Conservation (phyloP, 1,139 yeast species). For the Debaryomycetaceae sp. region DNA sequence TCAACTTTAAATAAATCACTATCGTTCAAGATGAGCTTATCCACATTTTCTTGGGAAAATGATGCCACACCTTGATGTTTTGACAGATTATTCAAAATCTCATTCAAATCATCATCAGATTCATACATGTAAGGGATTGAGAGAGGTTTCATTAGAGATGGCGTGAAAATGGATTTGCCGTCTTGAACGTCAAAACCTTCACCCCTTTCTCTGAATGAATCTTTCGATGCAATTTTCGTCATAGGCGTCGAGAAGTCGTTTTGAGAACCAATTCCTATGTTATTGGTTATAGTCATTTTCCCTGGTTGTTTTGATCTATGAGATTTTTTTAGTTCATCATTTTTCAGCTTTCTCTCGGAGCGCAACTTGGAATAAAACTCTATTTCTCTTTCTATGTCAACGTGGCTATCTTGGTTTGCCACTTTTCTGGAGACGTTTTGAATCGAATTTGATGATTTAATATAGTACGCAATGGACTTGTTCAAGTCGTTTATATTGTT, state of each 20-base stretch:
- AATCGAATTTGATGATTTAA: constrained; percentile 37
- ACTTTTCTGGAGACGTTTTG: constrained; percentile 38
- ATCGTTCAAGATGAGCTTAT: neutral
- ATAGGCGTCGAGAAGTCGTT: neutral
- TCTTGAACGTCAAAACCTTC: neutral
- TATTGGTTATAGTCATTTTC: constrained; percentile 6
- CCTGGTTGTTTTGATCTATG: constrained; percentile 9
- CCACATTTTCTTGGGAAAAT: neutral
- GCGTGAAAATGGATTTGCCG: constrained; percentile 10
- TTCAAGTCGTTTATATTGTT: constrained; percentile 43
- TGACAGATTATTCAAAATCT: constrained; percentile 1
- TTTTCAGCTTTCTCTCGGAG: constrained; percentile 20
- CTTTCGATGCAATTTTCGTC: neutral
- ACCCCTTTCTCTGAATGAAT: neutral
- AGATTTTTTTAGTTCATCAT: constrained; percentile 13
- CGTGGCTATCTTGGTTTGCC: constrained; percentile 11
- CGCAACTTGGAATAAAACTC: constrained; percentile 29
- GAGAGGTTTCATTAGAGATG: constrained; percentile 22
- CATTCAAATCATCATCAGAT: constrained; percentile 9
- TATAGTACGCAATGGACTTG: constrained; percentile 38
- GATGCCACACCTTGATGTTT: neutral
- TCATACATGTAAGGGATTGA: constrained; percentile 17
- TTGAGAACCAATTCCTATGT: constrained; percentile 3
- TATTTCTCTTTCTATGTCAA: constrained; percentile 31
- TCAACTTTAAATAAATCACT: neutral